Base-by-base conservation (phyloP, 1,284 basidiomycete genomes). In the Takashimella tepidaria region DNA sequence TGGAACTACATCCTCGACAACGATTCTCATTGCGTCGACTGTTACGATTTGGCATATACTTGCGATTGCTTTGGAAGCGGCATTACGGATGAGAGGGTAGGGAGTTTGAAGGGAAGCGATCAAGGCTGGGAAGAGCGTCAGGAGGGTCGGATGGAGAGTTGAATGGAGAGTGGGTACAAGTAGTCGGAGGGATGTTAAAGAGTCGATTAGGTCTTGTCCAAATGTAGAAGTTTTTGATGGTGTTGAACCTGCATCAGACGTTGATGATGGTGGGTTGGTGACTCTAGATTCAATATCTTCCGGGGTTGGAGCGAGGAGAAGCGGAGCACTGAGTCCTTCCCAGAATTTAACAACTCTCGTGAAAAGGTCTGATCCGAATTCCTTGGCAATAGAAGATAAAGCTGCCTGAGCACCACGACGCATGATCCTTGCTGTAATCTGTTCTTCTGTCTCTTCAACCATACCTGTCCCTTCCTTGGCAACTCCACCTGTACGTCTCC, bases 191-290 rank as follows among this genome's bases (percentile, higher is more conserved):
- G 96, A 87, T 49, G 93, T 93, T 50, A 98, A 80, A 2, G 88
- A 87, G 75, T 99, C 96, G 56, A 99, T 86, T 24, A 98, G 82
- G 65, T 92, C 88, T 74, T 98, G 96, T 0, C 92, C 95, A n/a
- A 37, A 37, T 37, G 16, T 16, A 8, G 16, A 37, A 37, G 31
- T 37, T 8, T 8, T 16, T 8, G 31, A 8, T 8, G 31, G 31
- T 37, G 31, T 37, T 16, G 31, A 37, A 16, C 10, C 16, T 8
- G 31, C 10, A 16, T 37, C 31, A 8, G 31, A 8, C 10, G 31
- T 8, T 8, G 31, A 16, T 8, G 31, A 8, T 8, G 31, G 31
- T 37, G 31, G 31, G 31, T 8, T 8, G 16, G 16, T 8, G 16
- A 16, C 31, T n/a, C n/a, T n/a, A 8, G 31, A 37, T 37, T 37